phyloP scores from a whole-genome alignment of 164 flowering plant species.

The Platanus orientalis region DNA sequence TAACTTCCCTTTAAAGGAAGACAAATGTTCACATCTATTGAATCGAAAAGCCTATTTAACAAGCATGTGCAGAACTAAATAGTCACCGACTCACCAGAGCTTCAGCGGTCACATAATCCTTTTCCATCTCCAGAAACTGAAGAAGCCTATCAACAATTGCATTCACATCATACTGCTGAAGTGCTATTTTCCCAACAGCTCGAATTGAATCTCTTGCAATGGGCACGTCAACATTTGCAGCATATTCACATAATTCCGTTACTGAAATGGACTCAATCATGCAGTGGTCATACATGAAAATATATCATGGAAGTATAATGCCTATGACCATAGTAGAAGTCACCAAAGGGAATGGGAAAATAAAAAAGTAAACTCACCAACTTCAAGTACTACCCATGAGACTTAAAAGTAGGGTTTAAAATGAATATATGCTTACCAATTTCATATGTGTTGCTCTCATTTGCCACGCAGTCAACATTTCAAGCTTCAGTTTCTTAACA shows the following conservation, averaged over 20 bases:
- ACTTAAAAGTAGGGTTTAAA: background rate
- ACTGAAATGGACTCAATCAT: constrained; percentile 53
- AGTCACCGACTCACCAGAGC: constrained; percentile 71
- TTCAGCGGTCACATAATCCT: constrained; percentile 98
- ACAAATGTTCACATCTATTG: background rate
- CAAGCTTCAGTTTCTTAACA: constrained; percentile 96
- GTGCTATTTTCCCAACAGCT: constrained; percentile 97
- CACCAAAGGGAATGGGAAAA: background rate
- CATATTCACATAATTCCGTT: constrained; percentile 98
- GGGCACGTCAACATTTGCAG: constrained; percentile 95
- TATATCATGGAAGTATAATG: constrained; percentile 1
- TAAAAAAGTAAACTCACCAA: constrained; percentile 4
- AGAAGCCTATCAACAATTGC: constrained; percentile 99
- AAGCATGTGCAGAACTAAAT: background rate
- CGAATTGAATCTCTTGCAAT: constrained; percentile 98
- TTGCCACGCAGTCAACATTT: constrained; percentile 99
- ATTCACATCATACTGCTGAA: constrained; percentile 99
- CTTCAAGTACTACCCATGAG: background rate
- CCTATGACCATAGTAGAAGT: constrained; percentile 7
- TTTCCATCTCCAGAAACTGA: constrained; percentile 99
- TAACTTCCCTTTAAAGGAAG: background rate
- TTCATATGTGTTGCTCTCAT: constrained; percentile 97
- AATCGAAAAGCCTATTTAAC: background rate
- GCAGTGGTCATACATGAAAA: constrained; percentile 16
- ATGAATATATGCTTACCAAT: constrained; percentile 52